Evolutionary conservation across 441 rosid genomes (phyloP).

Genomic region (Aleurites moluccanus): DNA sequence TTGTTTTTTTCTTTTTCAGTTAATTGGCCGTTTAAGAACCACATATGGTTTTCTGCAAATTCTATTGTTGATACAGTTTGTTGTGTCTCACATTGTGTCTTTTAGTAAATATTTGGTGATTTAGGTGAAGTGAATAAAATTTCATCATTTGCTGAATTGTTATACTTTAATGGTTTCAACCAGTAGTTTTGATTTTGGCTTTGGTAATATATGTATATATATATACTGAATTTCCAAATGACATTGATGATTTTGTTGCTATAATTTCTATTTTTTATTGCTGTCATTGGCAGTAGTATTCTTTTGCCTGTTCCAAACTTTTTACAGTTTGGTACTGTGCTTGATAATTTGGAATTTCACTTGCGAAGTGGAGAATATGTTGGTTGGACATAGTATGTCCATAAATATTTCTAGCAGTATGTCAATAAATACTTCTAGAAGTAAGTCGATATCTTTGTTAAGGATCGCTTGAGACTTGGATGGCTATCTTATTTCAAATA

Average conservation of each 20-base stretch:
- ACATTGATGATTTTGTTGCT: neutral
- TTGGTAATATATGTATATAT: neutral
- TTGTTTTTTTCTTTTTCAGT: too few species aligned
- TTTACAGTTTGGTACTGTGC: neutral
- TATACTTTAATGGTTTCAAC: neutral
- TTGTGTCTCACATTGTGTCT: neutral
- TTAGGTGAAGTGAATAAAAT: neutral
- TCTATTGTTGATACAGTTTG: neutral
- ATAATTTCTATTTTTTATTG: conserved; percentile 3
- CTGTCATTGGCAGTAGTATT: neutral
- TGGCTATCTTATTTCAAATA: neutral
- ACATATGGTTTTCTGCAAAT: neutral
- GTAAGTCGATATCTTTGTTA: neutral
- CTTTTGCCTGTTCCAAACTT: neutral
- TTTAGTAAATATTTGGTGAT: neutral
- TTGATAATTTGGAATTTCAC: conserved; percentile 3
- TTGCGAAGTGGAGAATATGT: neutral
- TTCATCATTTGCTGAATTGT: neutral
- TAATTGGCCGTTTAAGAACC: neutral
- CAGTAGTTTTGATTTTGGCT: neutral
- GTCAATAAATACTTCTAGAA: neutral
- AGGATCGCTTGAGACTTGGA: neutral
- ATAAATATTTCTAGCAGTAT: neutral
- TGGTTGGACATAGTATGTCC: neutral
- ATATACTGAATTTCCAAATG: neutral